Conservation (phyloP, 352 stramenopile species). For the Globisporangium lucens region DNA sequence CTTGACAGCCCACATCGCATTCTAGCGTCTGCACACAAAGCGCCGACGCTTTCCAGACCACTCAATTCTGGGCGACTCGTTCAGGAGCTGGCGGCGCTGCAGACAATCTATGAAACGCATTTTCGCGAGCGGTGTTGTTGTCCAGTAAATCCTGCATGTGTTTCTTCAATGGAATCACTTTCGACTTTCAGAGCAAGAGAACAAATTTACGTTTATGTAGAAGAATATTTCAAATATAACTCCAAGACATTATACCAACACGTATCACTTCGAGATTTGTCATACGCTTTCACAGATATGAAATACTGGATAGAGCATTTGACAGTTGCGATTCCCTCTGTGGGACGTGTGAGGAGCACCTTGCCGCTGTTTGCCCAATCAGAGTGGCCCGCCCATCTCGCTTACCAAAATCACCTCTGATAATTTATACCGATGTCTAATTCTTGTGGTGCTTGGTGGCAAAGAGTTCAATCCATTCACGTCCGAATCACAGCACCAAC, state of each 20-base stretch:
- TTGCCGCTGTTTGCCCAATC: not conserved
- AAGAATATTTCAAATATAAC: not conserved
- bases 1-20: not conserved
- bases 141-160: not conserved
- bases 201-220: no score
- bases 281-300: not conserved
- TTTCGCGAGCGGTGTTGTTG: not conserved
- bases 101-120: constrained; percentile 7
- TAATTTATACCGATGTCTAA: not conserved
- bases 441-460: not conserved
- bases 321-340: not conserved
- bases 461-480: not conserved
- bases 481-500: not conserved
- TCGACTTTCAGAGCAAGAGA: no score
- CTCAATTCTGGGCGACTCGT: not conserved
- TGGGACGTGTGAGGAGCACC: not conserved
- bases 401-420: not conserved
- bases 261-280: no score
- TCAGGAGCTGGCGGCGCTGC: not conserved
- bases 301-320: not conserved
- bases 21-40: not conserved
- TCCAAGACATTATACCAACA: not conserved
- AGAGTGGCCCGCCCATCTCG: not conserved
- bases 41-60: not conserved
- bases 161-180: not conserved